Conservation (phyloP, 768 basidiomycete genomes). For the Tylopilus vinaceipallidus region DNA sequence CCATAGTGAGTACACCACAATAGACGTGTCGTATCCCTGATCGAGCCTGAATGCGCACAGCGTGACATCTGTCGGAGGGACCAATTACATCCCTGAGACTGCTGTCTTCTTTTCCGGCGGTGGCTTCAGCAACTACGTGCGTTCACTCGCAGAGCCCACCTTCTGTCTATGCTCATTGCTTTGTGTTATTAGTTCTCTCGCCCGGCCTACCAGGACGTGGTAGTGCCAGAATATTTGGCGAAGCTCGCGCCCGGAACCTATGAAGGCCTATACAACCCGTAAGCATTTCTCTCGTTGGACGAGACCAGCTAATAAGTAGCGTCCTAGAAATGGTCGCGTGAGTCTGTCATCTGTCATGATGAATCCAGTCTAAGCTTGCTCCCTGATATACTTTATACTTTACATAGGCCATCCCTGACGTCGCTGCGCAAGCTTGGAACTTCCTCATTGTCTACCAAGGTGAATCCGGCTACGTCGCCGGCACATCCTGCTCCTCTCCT, state of each 20-base stretch:
- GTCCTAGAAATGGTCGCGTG: conserved; percentile 52
- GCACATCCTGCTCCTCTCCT: conserved; percentile 67
- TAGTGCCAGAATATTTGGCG: conserved; percentile 44
- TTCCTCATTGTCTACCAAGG: conserved; percentile 52
- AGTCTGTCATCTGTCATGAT: conserved; percentile 12
- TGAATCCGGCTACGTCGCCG: conserved; percentile 39
- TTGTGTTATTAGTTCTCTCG: conserved; percentile 42
- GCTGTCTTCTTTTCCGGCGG: conserved; percentile 66
- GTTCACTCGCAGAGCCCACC: background rate
- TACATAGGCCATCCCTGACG: conserved; percentile 58
- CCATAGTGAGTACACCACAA: conserved; percentile 42
- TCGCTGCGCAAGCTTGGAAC: conserved; percentile 53
- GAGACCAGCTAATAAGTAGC: background rate
- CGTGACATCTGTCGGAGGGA: conserved; percentile 76
- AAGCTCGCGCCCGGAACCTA: conserved; percentile 48
- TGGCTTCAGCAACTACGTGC: conserved; percentile 70
- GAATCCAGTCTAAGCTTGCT: background rate
- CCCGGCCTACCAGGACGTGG: conserved; percentile 53
- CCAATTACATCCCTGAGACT: conserved; percentile 55
- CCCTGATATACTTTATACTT: background rate
- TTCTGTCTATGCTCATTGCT: conserved; percentile 4
- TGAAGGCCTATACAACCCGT: conserved; percentile 60
- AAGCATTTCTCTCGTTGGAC: conserved; percentile 25
- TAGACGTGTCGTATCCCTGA: background rate
- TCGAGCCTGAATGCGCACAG: conserved; percentile 30